Percentiles rank a stretch among this genome's conserved stretches.
Evolutionary conservation across 305 asterid genomes (phyloP).

Genomic region (Withania somnifera): DNA sequence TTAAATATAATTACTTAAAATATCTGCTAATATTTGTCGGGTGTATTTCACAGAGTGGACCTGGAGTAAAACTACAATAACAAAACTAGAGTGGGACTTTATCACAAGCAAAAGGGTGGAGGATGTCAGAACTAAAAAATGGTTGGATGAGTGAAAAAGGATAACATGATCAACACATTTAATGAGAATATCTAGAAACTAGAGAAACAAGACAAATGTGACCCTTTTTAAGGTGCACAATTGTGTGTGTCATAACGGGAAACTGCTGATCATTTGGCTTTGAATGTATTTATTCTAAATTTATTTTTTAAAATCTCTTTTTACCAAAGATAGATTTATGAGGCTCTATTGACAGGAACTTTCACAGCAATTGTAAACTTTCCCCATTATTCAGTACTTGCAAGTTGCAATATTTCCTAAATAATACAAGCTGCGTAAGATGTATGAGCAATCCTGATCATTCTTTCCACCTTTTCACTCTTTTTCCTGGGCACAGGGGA

Average conservation of each 20-base stretch:
- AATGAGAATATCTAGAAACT: neutral
- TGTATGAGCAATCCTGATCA: neutral
- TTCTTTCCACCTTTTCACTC: neutral
- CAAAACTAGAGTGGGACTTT: neutral
- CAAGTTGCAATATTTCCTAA: neutral
- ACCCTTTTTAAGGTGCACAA: neutral
- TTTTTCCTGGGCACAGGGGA: neutral
- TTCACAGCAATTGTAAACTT: neutral
- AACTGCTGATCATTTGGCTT: neutral
- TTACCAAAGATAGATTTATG: neutral
- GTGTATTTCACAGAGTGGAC: neutral
- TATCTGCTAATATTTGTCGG: neutral
- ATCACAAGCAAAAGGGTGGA: neutral
- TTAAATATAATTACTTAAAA: neutral
- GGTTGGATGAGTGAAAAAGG: neutral
- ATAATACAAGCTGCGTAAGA: neutral
- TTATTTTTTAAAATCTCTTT: neutral
- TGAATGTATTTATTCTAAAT: neutral
- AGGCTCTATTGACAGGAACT: neutral
- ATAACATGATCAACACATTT: neutral
- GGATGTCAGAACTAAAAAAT: neutral
- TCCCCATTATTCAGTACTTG: neutral
- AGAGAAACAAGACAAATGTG: neutral
- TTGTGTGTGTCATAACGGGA: neutral
- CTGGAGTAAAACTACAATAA: neutral